phyloP scores from a whole-genome alignment of 805 yeast species.

The Dipodascopsis tothii region DNA sequence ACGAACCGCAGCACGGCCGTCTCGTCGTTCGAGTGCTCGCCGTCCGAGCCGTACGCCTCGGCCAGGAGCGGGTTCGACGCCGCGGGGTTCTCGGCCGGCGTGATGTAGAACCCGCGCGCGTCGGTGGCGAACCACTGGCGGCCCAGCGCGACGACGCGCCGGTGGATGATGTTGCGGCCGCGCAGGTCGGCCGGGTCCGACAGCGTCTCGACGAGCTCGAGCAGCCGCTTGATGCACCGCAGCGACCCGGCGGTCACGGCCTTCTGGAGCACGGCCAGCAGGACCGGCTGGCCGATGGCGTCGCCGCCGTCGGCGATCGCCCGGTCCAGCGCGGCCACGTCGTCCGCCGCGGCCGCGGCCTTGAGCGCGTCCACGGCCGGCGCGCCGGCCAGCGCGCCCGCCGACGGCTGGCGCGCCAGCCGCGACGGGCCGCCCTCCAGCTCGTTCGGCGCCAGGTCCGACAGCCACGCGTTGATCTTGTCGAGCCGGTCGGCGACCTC shows the following conservation, averaged over 20 bases:
- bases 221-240: constrained; percentile 50
- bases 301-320: constrained; percentile 31
- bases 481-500: constrained; percentile 51
- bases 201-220: constrained; percentile 45
- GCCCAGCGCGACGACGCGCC: constrained; percentile 71
- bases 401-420: background rate
- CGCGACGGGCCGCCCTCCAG: constrained; percentile 4
- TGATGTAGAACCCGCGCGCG: constrained; percentile 24
- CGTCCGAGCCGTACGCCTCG: constrained; percentile 56
- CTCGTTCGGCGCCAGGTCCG: constrained; percentile 43
- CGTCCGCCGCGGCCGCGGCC: constrained; percentile 37
- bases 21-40: constrained; percentile 50
- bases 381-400: background rate
- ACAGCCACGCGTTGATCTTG: constrained; percentile 45
- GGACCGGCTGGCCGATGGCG: constrained; percentile 13
- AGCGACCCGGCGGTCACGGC: constrained; percentile 51
- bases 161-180: constrained; percentile 79
- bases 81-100: constrained; percentile 50
- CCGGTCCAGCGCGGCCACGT: constrained; percentile 38
- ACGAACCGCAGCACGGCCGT: constrained; percentile 55
- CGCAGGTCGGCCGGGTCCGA: constrained; percentile 66
- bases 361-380: constrained; percentile 17
- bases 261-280: constrained; percentile 57
- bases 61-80: constrained; percentile 39
- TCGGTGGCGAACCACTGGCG: constrained; percentile 14